These are phyloP conservation scores for Cardamine resedifolia DNA, from an alignment of 345 rosid species.

Conservation along the genomic window DNA sequence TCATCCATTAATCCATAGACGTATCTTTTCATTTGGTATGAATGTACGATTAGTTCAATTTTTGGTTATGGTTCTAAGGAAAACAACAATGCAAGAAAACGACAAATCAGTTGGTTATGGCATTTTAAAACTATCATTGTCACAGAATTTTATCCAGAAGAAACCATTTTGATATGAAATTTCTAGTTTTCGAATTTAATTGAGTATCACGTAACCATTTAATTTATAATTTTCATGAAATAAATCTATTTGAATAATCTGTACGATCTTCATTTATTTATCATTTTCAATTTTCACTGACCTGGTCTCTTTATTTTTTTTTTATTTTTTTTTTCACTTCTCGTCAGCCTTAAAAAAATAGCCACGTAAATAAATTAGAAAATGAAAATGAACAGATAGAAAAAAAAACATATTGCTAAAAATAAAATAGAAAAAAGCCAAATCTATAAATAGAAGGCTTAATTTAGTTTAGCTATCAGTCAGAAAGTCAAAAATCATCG, in stretches of 20 bases:
- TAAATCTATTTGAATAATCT: not conserved
- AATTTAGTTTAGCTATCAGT: constrained; percentile 31
- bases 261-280: not conserved
- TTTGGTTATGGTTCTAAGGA: constrained; percentile 11
- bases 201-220: constrained; percentile 34
- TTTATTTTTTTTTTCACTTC: not conserved
- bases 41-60: not conserved
- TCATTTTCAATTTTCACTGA: not conserved
- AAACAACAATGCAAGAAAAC: constrained; percentile 8
- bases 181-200: constrained; percentile 6
- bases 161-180: constrained; percentile 30
- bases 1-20: not conserved
- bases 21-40: not conserved
- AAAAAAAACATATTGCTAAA: constrained; percentile 1
- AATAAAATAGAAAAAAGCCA: constrained; percentile 28
- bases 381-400: not conserved
- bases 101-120: constrained; percentile 9
- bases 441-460: constrained; percentile 30
- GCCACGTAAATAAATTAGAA: constrained; percentile 19
- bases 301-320: not conserved
- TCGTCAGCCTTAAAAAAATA: not conserved
- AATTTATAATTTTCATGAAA: not conserved
- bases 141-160: constrained; percentile 11
- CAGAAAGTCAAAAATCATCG: constrained; percentile 28
- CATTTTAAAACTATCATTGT: constrained; percentile 17